A percentile compares a stretch with the other conserved stretches of the same genome.
These are phyloP conservation scores for Guyanaporus albipodus DNA, from an alignment of 768 basidiomycete species.

Conservation along the genomic window DNA sequence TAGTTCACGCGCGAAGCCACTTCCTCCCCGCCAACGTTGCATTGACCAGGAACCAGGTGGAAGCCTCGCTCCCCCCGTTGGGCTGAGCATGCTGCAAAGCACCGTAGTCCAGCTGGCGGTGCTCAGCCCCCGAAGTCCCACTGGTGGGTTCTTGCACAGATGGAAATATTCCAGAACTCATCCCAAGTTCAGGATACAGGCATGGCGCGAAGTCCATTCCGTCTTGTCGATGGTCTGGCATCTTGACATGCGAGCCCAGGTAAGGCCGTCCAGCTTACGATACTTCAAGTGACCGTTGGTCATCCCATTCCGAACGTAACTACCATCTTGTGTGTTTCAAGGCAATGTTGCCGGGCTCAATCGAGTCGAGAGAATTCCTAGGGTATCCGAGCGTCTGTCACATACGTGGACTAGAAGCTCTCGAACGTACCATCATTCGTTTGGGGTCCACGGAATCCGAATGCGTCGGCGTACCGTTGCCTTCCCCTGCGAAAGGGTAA, in stretches of 20 bases:
- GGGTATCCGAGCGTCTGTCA: not conserved
- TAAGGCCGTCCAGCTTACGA: not conserved
- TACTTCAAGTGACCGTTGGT: not conserved
- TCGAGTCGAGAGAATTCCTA: constrained; percentile 10
- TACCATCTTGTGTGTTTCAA: constrained; percentile 4
- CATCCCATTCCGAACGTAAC: constrained; percentile 2
- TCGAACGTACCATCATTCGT: not conserved
- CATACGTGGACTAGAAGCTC: not conserved
- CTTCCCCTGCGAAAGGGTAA: not conserved
- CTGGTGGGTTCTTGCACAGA: not conserved
- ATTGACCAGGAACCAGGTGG: too few relatives aligned
- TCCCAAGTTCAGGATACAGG: too few relatives aligned
- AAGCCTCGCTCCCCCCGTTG: too few relatives aligned
- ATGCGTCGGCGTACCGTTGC: not conserved
- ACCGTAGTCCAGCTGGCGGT: too few relatives aligned
- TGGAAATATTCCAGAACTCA: too few relatives aligned
- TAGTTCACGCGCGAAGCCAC: too few relatives aligned
- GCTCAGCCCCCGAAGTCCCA: too few relatives aligned
- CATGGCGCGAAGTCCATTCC: too few relatives aligned
- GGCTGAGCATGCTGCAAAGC: too few relatives aligned
- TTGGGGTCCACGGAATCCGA: not conserved
- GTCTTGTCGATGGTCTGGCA: too few relatives aligned
- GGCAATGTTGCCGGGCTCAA: constrained; percentile 5
- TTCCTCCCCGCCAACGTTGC: not conserved
- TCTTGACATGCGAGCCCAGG: too few relatives aligned